Percentiles rank a stretch among this genome's conserved stretches.
phyloP scores from a whole-genome alignment of 495 filamentous ascomycete species.

The Glutinoglossum americanum region DNA sequence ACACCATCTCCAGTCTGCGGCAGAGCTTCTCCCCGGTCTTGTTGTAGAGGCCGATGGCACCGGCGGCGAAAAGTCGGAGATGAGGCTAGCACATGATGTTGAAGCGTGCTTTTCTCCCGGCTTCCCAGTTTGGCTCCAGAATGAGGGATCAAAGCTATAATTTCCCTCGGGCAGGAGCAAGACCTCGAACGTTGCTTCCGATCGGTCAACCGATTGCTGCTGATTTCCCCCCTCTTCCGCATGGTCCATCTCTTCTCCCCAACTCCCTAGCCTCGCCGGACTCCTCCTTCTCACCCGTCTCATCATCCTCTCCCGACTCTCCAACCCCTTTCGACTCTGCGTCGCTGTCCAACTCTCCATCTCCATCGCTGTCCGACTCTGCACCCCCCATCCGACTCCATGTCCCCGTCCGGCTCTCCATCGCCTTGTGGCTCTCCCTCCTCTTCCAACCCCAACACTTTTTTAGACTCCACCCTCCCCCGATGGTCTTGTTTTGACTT shows the following conservation, averaged over 20 bases:
- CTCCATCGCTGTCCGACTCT: not conserved
- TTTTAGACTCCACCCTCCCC: not conserved
- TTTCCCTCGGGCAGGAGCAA: not conserved
- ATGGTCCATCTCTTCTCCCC: too few relatives aligned
- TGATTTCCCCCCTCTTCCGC: too few relatives aligned
- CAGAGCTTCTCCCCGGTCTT: not conserved
- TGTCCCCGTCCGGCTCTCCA: not conserved
- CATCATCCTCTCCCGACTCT: not conserved
- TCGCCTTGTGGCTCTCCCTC: not conserved
- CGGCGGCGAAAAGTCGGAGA: not conserved
- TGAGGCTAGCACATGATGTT: not conserved
- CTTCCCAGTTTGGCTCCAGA: not conserved
- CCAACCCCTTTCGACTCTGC: not conserved
- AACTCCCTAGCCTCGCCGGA: too few relatives aligned
- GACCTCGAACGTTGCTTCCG: not conserved
- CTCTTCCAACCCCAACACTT: not conserved
- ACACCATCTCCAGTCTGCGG: not conserved
- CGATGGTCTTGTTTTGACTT: constrained; percentile 9
- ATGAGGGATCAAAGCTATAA: not conserved
- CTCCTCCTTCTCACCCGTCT: not conserved
- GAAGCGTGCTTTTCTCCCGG: not conserved
- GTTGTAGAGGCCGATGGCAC: not conserved
- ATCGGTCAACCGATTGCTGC: not conserved
- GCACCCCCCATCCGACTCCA: not conserved
- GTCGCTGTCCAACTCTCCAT: not conserved